Evolutionary conservation across 2,329 filamentous ascomycete genomes (phyloP).

Genomic region (Zelopaecilomyces penicillatus): DNA sequence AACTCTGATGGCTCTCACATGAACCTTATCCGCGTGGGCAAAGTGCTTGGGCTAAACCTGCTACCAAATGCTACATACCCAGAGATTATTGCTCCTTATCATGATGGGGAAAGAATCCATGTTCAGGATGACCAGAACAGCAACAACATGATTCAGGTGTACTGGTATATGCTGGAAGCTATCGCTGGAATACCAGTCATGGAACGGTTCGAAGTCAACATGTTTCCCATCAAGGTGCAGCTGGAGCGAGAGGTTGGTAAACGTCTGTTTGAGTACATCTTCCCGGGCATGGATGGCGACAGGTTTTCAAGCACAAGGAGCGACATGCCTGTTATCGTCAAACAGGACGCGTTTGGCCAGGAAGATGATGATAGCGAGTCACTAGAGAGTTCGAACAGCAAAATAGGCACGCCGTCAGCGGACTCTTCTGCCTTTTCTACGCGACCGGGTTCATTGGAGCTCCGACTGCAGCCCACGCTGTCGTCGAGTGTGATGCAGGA

Average conservation of each 20-base stretch:
- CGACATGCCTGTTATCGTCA: conserved; percentile 52
- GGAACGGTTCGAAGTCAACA: conserved; percentile 89
- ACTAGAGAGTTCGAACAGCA: conserved; percentile 29
- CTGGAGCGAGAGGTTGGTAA: conserved; percentile 88
- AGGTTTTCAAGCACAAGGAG: conserved; percentile 38
- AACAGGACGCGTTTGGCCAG: conserved; percentile 25
- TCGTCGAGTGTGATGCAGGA: conserved; percentile 42
- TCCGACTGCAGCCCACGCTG: conserved; percentile 75
- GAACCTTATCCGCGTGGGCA: conserved; percentile 82
- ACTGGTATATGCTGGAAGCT: conserved; percentile 97
- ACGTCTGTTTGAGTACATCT: conserved; percentile 93
- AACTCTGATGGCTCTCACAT: conserved; percentile 95
- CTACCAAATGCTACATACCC: conserved; percentile 88
- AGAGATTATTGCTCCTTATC: conserved; percentile 87
- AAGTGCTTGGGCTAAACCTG: conserved; percentile 81
- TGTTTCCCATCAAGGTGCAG: conserved; percentile 90
- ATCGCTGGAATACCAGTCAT: conserved; percentile 96
- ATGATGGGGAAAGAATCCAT: conserved; percentile 54
- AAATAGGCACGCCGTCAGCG: conserved; percentile 25
- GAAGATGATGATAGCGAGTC: conserved; percentile 43
- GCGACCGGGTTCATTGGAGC: conserved; percentile 66
- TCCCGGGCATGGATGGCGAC: conserved; percentile 69
- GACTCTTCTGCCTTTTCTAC: conserved; percentile 45
- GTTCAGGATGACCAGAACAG: conserved; percentile 34
- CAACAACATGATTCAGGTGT: conserved; percentile 81